A percentile compares a stretch with the other conserved stretches of the same genome.
These are phyloP conservation scores for Amyloporia xantha DNA, from an alignment of 768 basidiomycete genomes.

Conservation along the genomic window DNA sequence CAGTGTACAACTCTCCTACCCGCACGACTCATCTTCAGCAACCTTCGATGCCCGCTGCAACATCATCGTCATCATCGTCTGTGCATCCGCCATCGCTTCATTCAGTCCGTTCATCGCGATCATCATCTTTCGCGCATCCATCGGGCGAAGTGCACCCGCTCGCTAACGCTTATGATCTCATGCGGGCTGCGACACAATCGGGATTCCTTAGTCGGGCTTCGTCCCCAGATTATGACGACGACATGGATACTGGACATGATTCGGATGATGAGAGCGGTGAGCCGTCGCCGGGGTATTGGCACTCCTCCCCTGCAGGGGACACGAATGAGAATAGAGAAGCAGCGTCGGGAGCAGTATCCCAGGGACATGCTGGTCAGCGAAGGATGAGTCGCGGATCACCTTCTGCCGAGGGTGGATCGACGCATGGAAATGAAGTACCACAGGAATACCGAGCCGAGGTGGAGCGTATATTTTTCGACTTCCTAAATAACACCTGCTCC, in stretches of 20 bases:
- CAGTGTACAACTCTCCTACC: constrained; percentile 14
- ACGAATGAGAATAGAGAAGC: constrained; percentile 17
- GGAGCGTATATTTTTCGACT: constrained; percentile 88
- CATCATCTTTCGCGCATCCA: constrained; percentile 26
- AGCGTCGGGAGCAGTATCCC: constrained; percentile 21
- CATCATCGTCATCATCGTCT: constrained; percentile 10
- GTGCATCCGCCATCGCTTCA: constrained; percentile 12
- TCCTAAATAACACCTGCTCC: constrained; percentile 81
- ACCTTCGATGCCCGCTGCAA: constrained; percentile 8
- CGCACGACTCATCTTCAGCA: constrained; percentile 22
- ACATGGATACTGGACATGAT: constrained; percentile 24
- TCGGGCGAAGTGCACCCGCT: constrained; percentile 9
- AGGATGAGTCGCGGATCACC: constrained; percentile 20
- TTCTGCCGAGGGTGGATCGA: constrained; percentile 20
- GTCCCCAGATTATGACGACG: constrained; percentile 30
- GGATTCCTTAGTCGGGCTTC: constrained; percentile 17
- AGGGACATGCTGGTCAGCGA: constrained; percentile 20
- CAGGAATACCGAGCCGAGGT: constrained; percentile 77
- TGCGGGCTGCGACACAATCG: constrained; percentile 24
- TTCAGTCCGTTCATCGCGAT: constrained; percentile 22
- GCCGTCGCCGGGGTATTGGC: constrained; percentile 10
- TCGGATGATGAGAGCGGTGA: constrained; percentile 20
- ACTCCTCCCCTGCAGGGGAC: constrained; percentile 7
- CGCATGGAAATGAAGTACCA: constrained; percentile 59
- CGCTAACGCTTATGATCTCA: constrained; percentile 11